Evolutionary conservation across 805 yeast species (phyloP), one percentile per base, ranked within the genome.

Genomic region (Metschnikowia drakensbergensis): DNA sequence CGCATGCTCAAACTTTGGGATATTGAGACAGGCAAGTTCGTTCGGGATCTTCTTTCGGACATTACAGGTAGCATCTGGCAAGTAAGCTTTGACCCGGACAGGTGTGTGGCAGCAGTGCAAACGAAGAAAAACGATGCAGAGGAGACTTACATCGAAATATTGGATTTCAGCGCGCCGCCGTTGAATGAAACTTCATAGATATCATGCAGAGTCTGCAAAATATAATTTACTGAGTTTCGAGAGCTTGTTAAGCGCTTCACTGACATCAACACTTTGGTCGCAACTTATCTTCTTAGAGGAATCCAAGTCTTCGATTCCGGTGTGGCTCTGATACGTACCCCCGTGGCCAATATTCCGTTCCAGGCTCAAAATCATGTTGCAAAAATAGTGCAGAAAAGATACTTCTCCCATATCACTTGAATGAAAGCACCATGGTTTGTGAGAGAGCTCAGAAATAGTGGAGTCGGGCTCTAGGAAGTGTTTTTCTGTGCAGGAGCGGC

Each of bases 61-160:
- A 83, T 84, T 26, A 76, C 88, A 11, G 95, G 94, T 7, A 85
- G 88, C 34, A 89, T 92, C 32, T 94, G 99, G 99, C 96, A 94
- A 57, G 97, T 92, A 2, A 80, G 86, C 58, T 88, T 90, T 59
- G 95, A 89, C 61, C 81, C 83, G 54, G 79, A 86, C 50, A 76
- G 90, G 45, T 86, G 97, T 62, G 88, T 92, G 34, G 92, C 96
- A 22, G 98, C 99, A 0, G 94, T 91, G 7, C 95, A 89, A 63
- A 61, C 75, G 43, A 61, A 58, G 37, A 57, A 56, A 11, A 76
- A 81, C 47, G 81, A 77, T 35, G 79, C 79, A 7, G 58, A 54
- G 40, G 76, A 75, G 48, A 88, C 97, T 3, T 85, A 73, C 61
- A 82, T 94, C 51, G 97, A 91, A 65, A 83, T 94, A 28, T 68